Conservation (phyloP, 768 basidiomycete genomes). For the Ramaria sp. region DNA sequence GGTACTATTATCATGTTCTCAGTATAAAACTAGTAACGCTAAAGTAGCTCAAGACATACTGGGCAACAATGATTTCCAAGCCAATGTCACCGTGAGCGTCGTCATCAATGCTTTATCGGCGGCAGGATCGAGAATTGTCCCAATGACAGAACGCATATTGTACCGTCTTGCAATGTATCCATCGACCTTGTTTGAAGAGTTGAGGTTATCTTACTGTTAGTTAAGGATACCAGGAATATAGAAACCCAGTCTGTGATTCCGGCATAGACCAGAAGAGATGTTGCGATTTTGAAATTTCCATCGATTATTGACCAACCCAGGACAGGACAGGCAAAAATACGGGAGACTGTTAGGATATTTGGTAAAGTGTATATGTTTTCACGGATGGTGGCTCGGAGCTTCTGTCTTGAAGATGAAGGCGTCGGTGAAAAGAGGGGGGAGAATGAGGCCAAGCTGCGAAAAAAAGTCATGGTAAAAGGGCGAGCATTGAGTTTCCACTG, state of each 20-base stretch:
- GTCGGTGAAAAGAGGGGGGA: too few relatives aligned
- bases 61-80: constrained; percentile 76
- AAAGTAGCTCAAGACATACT: constrained; percentile 32
- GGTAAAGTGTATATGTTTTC: constrained; percentile 95
- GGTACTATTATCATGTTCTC: constrained; percentile 44
- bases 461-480: too few relatives aligned
- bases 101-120: constrained; percentile 97
- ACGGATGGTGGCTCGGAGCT: constrained; percentile 21
- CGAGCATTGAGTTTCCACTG: too few relatives aligned
- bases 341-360: constrained; percentile 77
- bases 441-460: too few relatives aligned
- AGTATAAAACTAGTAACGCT: neutral
- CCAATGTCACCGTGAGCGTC: constrained; percentile 77
- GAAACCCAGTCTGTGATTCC: constrained; percentile 84
- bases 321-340: constrained; percentile 81
- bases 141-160: constrained; percentile 85
- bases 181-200: constrained; percentile 52
- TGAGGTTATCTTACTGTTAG: constrained; percentile 7
- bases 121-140: constrained; percentile 91
- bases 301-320: constrained; percentile 87
- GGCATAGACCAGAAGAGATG: constrained; percentile 76
- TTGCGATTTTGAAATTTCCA: constrained; percentile 71
- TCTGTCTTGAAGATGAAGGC: neutral
- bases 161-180: constrained; percentile 82
- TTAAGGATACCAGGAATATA: constrained; percentile 6